Evolutionary conservation across 495 filamentous ascomycete species (phyloP).

Genomic region (Aspergillus baeticus): DNA sequence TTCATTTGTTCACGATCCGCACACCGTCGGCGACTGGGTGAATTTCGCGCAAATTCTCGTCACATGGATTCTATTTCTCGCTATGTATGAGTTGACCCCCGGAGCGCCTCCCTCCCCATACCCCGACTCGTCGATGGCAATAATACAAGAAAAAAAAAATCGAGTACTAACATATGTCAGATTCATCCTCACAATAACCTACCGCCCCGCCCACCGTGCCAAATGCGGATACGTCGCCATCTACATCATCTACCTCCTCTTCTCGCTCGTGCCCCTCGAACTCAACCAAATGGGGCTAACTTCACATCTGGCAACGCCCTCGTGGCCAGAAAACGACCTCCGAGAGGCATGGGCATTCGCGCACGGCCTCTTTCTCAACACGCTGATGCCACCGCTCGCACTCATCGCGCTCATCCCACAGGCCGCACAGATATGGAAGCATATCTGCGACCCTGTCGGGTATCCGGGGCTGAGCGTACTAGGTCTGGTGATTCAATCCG

Average conservation of each 20-base stretch:
- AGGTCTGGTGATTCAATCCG: neutral
- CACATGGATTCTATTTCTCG: neutral
- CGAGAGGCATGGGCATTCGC: neutral
- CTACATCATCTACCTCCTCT: neutral
- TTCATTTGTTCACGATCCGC: neutral
- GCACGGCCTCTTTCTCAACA: neutral
- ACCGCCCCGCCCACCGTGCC: neutral
- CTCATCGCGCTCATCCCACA: neutral
- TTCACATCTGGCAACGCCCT: neutral
- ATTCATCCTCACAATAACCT: neutral
- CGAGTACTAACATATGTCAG: neutral
- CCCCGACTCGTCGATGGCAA: neutral
- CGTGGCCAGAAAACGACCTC: neutral
- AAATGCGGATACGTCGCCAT: neutral
- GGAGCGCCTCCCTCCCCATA: neutral
- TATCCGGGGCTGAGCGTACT: neutral
- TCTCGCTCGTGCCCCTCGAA: neutral
- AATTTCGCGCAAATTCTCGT: slow-evolving; percentile 4
- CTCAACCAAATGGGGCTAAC: neutral
- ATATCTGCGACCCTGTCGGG: neutral
- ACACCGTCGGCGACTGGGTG: slow-evolving; percentile 6
- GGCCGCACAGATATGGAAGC: neutral
- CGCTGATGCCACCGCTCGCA: neutral
- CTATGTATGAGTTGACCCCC: neutral
- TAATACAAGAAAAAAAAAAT: no score